Base-by-base conservation (phyloP, 1,284 basidiomycete species). In the Sporisorium exsertum region DNA sequence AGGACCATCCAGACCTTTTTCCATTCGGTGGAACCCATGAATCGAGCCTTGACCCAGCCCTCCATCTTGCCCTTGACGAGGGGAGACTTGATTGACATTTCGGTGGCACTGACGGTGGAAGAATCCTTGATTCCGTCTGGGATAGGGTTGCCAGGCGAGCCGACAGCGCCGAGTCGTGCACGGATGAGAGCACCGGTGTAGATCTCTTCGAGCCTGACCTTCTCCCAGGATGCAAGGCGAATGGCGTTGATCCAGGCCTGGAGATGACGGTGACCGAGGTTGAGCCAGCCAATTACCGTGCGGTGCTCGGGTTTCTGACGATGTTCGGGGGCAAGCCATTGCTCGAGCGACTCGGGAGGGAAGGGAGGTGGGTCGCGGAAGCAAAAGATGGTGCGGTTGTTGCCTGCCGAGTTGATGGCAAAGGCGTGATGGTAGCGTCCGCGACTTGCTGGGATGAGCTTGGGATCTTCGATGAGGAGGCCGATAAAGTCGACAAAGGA, bases 21-120 rank as follows among this genome's bases (percentile, higher is more conserved):
- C 96, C 96, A 99, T 79, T 97, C 94, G 1, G 93, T 96, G 80
- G 95, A 94, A 18, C 95, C 95, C 54, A 95, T 93, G 55, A 97
- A 89, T 47, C 97, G 91, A 27, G 95, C 90, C 74, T 93, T 91
- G 43, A 95, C 93, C 93, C 94, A 96, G 3, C 95, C 95, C 85
- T 98, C 95, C 88, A 95, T 90, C 69, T 89, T 90, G 13, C 93
- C 93, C 54, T 90, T 90, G 57, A 60, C 59, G 43, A 85, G 78
- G 10, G 83, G 83, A 10, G 80, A 81, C 59, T 76, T 78, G 71
- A 82, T 70, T 22, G 64, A 35, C 71, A 79, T 64, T 13, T 76
- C 55, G 33, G 61, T 50, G 15, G 63, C 58, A 5, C 55, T 51
- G 20, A 50, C 58, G 22, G 66, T 37, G 7, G 64, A n/a, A n/a